These are phyloP conservation scores for Posidonia australis DNA, from an alignment of 106 monocot species.

Conservation along the genomic window DNA sequence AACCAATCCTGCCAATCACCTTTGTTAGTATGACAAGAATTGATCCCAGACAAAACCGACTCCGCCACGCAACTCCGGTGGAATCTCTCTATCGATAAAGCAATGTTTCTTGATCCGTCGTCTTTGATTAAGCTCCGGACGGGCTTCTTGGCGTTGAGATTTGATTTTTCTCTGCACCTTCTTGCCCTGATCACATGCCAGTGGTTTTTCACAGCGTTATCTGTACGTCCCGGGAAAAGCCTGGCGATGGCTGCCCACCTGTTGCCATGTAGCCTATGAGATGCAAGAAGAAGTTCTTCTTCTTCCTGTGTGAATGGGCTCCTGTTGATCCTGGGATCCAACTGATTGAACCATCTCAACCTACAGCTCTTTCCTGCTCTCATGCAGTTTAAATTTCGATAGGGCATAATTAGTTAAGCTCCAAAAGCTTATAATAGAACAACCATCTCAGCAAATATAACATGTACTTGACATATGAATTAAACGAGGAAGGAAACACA, in stretches of 20 bases:
- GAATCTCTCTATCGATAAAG: neutral
- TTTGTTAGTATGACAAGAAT: too few species aligned
- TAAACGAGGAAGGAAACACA: too few species aligned
- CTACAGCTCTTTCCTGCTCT: slow-evolving; percentile 87
- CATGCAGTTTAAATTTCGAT: too few species aligned
- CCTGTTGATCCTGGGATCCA: slow-evolving; percentile 74
- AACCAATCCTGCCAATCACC: too few species aligned
- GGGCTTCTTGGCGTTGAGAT: neutral
- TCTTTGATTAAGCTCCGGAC: too few species aligned
- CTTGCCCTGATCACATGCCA: slow-evolving; percentile 89
- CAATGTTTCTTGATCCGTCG: neutral
- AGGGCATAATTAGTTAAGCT: too few species aligned
- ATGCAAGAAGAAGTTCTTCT: slow-evolving; percentile 57
- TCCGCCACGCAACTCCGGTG: too few species aligned
- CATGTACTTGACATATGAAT: neutral
- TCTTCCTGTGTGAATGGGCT: slow-evolving; percentile 75
- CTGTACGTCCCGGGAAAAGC: slow-evolving; percentile 63
- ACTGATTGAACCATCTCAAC: slow-evolving; percentile 87
- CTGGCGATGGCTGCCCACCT: slow-evolving; percentile 71
- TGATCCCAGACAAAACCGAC: too few species aligned
- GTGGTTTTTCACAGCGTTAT: slow-evolving; percentile 87
- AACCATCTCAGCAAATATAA: too few species aligned
- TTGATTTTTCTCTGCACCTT: slow-evolving; percentile 39
- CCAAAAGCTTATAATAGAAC: too few species aligned
- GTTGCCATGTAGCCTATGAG: slow-evolving; percentile 61